Evolutionary conservation across 441 rosid genomes (phyloP).

Genomic region (Gossypium gossypioides): DNA sequence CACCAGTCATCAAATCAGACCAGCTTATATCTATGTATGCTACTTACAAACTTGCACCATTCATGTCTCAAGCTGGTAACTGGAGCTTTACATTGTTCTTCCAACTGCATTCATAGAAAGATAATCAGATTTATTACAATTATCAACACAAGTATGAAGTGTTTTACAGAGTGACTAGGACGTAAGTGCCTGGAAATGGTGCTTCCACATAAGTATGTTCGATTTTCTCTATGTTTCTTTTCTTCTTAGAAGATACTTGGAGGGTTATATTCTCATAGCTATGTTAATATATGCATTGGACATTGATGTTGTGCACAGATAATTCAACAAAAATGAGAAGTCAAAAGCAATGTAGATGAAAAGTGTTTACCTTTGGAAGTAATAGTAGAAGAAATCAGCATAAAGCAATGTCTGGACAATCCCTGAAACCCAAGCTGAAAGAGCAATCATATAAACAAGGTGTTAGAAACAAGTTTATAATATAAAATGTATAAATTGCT

Average conservation of each 20-base stretch:
- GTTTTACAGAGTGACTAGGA: neutral
- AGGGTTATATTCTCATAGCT: too few species aligned
- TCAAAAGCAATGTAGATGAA: too few species aligned
- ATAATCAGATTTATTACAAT: neutral
- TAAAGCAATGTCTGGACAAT: slow-evolving; percentile 49
- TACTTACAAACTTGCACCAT: neutral
- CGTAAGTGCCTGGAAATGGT: neutral
- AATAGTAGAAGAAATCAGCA: slow-evolving; percentile 57
- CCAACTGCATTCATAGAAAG: slow-evolving; percentile 28
- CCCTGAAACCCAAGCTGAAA: slow-evolving; percentile 54
- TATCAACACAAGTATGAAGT: neutral
- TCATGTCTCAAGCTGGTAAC: slow-evolving; percentile 35
- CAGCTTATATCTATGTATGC: neutral
- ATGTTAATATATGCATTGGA: too few species aligned
- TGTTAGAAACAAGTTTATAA: neutral
- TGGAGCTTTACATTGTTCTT: slow-evolving; percentile 47
- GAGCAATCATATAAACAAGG: neutral
- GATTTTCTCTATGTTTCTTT: too few species aligned
- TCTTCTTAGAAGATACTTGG: too few species aligned
- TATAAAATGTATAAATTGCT: neutral
- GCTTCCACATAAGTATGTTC: too few species aligned
- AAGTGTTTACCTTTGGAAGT: slow-evolving; percentile 37
- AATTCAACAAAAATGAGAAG: too few species aligned
- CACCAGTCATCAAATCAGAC: neutral
- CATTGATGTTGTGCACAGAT: too few species aligned